phyloP scores from a whole-genome alignment of 2,329 filamentous ascomycete genomes.

The Microcera coccophila region DNA sequence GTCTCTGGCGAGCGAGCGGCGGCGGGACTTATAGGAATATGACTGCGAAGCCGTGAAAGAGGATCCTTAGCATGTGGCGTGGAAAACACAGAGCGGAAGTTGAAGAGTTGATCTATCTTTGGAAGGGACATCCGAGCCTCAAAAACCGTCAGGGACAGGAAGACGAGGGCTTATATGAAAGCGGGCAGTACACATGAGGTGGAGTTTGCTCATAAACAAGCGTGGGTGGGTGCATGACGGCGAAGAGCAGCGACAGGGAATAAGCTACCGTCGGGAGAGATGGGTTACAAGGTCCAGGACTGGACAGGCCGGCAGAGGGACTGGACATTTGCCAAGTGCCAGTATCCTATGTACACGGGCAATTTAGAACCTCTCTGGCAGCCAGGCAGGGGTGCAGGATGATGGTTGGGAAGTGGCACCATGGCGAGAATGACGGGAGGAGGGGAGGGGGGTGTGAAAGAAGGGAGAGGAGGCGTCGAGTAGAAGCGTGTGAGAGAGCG shows the following conservation, averaged over 20 bases:
- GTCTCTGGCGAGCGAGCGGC: constrained; percentile 6
- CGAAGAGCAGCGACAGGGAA: constrained; percentile 26
- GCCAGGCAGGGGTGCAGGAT: constrained; percentile 20
- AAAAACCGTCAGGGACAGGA: constrained; percentile 28
- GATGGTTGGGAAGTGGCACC: constrained; percentile 27
- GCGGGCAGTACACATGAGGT: constrained; percentile 23
- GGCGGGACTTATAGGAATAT: constrained; percentile 20
- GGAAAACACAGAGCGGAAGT: constrained; percentile 21
- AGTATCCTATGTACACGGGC: constrained; percentile 14
- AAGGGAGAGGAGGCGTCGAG: constrained; percentile 10
- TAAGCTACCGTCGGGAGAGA: constrained; percentile 23
- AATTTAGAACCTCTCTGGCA: constrained; percentile 22
- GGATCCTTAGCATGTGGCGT: constrained; percentile 15
- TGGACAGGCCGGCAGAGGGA: constrained; percentile 14
- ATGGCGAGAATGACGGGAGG: constrained; percentile 18
- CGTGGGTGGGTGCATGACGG: constrained; percentile 26
- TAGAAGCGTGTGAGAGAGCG: constrained; percentile 1
- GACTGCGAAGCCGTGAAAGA: constrained; percentile 11
- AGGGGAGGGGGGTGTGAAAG: constrained; percentile 10
- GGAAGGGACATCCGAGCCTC: constrained; percentile 28
- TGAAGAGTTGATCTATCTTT: constrained; percentile 28
- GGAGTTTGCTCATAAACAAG: constrained; percentile 20
- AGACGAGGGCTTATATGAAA: constrained; percentile 31
- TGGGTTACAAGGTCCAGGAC: constrained; percentile 23
- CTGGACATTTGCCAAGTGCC: constrained; percentile 24